These are phyloP conservation scores for Termitomyces sp. DNA, from an alignment of 768 basidiomycete species.

Conservation along the genomic window DNA sequence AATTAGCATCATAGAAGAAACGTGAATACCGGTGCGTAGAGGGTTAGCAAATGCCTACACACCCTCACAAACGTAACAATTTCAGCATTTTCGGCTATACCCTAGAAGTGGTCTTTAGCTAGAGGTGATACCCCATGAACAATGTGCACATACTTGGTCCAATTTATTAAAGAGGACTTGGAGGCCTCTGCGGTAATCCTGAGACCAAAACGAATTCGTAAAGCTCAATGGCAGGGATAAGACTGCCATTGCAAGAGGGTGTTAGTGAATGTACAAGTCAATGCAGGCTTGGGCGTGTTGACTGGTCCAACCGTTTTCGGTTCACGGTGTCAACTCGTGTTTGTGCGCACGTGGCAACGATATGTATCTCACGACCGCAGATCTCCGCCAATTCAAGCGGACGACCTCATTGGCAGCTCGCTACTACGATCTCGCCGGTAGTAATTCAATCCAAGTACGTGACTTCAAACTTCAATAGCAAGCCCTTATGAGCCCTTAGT, in stretches of 20 bases:
- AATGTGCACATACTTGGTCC: conserved; percentile 55
- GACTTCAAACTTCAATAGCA: too few species aligned
- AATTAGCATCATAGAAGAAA: too few species aligned
- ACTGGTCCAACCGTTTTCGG: background rate
- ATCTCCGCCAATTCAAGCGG: too few species aligned
- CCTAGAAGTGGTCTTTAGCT: conserved; percentile 38
- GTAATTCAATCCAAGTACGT: too few species aligned
- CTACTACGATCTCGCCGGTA: too few species aligned
- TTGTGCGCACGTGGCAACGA: conserved; percentile 10
- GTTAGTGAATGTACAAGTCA: conserved; percentile 4
- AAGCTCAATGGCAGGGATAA: conserved; percentile 87
- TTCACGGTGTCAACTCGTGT: background rate
- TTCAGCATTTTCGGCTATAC: conserved; percentile 79
- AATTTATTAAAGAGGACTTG: conserved; percentile 75
- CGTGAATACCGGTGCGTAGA: background rate
- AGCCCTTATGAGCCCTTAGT: too few species aligned
- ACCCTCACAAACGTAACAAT: conserved; percentile 82
- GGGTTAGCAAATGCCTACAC: conserved; percentile 21
- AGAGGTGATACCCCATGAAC: background rate
- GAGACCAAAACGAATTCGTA: conserved; percentile 92
- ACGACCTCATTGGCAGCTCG: too few species aligned
- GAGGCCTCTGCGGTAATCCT: conserved; percentile 83
- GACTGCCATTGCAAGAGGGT: conserved; percentile 61
- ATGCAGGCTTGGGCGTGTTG: background rate
- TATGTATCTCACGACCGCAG: background rate